Percentiles rank a stretch among this genome's conserved stretches.
Conservation (phyloP, 1,284 basidiomycete species). For the Marasmius sp. region DNA sequence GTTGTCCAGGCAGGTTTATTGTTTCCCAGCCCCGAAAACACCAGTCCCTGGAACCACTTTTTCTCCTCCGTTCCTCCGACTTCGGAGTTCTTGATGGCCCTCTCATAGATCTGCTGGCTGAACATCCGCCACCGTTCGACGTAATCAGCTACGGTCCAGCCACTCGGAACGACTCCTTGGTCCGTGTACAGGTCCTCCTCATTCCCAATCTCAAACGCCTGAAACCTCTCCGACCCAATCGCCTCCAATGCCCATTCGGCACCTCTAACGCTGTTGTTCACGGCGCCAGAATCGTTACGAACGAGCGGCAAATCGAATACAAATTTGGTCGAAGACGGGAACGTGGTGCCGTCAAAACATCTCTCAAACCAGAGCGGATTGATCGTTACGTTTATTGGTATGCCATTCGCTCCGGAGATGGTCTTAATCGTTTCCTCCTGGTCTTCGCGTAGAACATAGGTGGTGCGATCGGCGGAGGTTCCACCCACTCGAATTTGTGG, state of each 20-base stretch:
- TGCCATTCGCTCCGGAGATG: slow-evolving; percentile 7
- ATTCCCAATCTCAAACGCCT: slow-evolving; percentile 10
- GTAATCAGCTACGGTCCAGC: slow-evolving; percentile 5
- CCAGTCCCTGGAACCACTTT: slow-evolving; percentile 12
- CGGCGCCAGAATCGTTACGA: slow-evolving; percentile 9
- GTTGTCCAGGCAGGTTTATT: slow-evolving; percentile 10
- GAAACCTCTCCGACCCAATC: slow-evolving; percentile 6
- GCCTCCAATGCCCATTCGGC: slow-evolving; percentile 7
- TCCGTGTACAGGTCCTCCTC: slow-evolving; percentile 9
- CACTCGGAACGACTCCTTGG: slow-evolving; percentile 3
- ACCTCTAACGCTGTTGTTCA: slow-evolving; percentile 7
- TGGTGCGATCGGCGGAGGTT: slow-evolving; percentile 11
- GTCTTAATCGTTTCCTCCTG: slow-evolving; percentile 6
- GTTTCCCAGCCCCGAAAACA: slow-evolving; percentile 6
- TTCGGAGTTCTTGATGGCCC: neutral
- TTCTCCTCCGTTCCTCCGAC: neutral
- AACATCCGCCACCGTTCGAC: slow-evolving; percentile 5
- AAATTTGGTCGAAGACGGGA: slow-evolving; percentile 6
- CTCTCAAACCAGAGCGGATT: slow-evolving; percentile 6
- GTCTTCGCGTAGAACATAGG: neutral
- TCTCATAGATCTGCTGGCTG: neutral
- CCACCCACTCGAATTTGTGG: slow-evolving; percentile 10
- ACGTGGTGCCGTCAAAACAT: slow-evolving; percentile 5
- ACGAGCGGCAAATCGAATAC: slow-evolving; percentile 9
- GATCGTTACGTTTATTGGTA: slow-evolving; percentile 9